These are phyloP conservation scores for Corinectria fuckeliana DNA, from an alignment of 2,329 filamentous ascomycete genomes.

Conservation along the genomic window DNA sequence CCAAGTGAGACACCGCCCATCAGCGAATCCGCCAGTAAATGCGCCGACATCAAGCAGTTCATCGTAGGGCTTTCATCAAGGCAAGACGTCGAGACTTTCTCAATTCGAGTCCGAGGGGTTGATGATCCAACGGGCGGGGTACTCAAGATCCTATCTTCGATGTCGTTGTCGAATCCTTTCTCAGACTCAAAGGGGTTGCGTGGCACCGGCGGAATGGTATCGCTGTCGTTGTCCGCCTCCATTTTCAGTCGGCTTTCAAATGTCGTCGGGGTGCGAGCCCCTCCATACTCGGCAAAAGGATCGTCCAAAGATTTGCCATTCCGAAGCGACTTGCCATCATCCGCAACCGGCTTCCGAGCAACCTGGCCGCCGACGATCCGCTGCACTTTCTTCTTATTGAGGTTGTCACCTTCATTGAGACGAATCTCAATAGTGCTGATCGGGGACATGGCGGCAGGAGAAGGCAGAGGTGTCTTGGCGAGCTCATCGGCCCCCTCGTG, in stretches of 20 bases:
- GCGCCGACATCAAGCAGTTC: neutral
- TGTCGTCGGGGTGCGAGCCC: constrained; percentile 28
- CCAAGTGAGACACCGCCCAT: neutral
- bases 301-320: constrained; percentile 39
- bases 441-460: constrained; percentile 23
- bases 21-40: constrained; percentile 2
- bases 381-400: constrained; percentile 45
- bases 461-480: constrained; percentile 13
- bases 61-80: constrained; percentile 20
- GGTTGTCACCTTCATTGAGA: constrained; percentile 44
- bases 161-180: constrained; percentile 45
- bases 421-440: constrained; percentile 43
- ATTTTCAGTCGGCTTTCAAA: constrained; percentile 34
- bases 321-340: constrained; percentile 38
- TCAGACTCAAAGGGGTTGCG: constrained; percentile 46
- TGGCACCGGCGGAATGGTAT: constrained; percentile 3
- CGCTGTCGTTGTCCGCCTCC: constrained; percentile 4
- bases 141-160: constrained; percentile 48
- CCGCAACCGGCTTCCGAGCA: constrained; percentile 38
- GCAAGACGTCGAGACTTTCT: constrained; percentile 25
- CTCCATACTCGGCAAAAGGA: constrained; percentile 36
- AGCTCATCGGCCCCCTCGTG: neutral
- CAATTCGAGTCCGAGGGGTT: constrained; percentile 43
- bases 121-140: constrained; percentile 46
- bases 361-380: constrained; percentile 41